A percentile compares a stretch with the other conserved stretches of the same genome.
Evolutionary conservation across 2,329 filamentous ascomycete species (phyloP).

Genomic region (Beauveria varroae): DNA sequence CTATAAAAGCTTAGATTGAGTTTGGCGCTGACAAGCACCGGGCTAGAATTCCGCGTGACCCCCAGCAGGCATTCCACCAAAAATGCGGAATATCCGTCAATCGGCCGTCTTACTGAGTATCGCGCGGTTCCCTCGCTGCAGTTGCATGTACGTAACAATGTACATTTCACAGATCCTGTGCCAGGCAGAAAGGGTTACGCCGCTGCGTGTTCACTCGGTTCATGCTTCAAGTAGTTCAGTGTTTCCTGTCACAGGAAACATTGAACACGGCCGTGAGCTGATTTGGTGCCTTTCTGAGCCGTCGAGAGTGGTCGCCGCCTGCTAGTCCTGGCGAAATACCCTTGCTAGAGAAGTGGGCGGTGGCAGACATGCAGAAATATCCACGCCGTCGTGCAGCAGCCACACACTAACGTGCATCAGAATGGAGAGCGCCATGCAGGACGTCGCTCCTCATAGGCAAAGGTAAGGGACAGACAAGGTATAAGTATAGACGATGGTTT

Average conservation of each 20-base stretch:
- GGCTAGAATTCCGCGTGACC: not conserved
- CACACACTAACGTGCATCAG: not conserved
- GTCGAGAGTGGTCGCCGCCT: not conserved
- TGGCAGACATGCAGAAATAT: not conserved
- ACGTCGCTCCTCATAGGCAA: not conserved
- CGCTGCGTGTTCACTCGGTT: not conserved
- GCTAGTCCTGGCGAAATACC: not conserved
- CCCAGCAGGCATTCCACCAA: not conserved
- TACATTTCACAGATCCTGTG: not conserved
- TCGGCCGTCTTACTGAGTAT: not conserved
- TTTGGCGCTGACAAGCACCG: not conserved
- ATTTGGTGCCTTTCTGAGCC: not conserved
- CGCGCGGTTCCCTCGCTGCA: not conserved
- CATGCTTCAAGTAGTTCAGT: not conserved
- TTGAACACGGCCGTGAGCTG: not conserved
- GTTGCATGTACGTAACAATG: not conserved
- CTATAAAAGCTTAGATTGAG: not conserved
- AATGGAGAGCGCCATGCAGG: not conserved
- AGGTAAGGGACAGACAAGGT: not conserved
- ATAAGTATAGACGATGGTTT: not conserved
- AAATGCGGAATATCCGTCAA: not conserved
- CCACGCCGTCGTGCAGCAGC: slow-evolving; percentile 6
- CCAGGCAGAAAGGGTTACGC: not conserved
- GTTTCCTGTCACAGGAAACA: not conserved
- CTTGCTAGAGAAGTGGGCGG: not conserved